phyloP scores from a whole-genome alignment of 2,329 filamentous ascomycete genomes.

The Cladosporium sp. region DNA sequence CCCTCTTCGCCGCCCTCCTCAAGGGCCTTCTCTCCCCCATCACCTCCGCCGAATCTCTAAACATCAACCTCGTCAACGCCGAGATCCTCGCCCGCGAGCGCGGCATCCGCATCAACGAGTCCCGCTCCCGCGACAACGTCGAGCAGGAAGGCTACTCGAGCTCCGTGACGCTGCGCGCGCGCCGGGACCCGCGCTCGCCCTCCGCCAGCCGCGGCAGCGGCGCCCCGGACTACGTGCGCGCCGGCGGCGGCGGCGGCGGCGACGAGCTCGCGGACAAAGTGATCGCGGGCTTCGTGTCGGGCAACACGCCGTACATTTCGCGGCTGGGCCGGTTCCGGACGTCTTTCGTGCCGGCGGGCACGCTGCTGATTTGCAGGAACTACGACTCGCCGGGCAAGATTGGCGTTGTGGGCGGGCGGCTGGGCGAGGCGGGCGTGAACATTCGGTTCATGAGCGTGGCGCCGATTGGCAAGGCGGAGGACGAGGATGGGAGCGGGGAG shows the following conservation, averaged over 20 bases:
- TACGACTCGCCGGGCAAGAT: conserved; percentile 80
- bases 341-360: conserved; percentile 67
- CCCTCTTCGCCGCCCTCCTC: conserved; percentile 70
- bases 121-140: conserved; percentile 54
- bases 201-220: conserved; percentile 5
- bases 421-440: conserved; percentile 67
- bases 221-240: conserved; percentile 12
- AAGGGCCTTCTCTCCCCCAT: conserved; percentile 69
- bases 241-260: conserved; percentile 13
- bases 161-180: conserved; percentile 62
- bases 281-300: conserved; percentile 61
- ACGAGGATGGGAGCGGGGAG: conserved; percentile 10
- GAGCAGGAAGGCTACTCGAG: conserved; percentile 61
- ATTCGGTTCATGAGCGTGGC: conserved; percentile 75
- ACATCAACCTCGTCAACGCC: conserved; percentile 80
- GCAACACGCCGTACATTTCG: conserved; percentile 61
- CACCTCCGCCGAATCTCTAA: conserved; percentile 57
- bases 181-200: conserved; percentile 26
- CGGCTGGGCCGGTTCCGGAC: conserved; percentile 68
- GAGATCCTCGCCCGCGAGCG: conserved; percentile 68
- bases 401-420: conserved; percentile 64
- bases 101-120: conserved; percentile 71
- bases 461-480: conserved; percentile 42
- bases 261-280: conserved; percentile 42
- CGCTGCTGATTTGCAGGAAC: conserved; percentile 71